Conservation (phyloP, 139 green algal species). For the Spirogloea muscicola region DNA sequence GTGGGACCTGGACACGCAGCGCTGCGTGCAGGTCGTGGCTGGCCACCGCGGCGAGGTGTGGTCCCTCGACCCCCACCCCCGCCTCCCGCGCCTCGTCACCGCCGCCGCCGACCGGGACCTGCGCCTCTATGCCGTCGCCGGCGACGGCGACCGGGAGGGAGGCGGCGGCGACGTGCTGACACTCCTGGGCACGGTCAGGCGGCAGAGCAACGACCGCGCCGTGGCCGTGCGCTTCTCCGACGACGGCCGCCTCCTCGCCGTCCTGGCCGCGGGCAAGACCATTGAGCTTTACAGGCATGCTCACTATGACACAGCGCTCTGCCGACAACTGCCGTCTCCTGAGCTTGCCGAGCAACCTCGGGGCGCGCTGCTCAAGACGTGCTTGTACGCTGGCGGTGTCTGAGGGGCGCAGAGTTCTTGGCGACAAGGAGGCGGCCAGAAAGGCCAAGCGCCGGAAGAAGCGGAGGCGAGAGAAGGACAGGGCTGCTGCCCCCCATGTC, state of each 20-base stretch:
- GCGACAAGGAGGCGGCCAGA: conserved; percentile 20
- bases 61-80: conserved; percentile 40
- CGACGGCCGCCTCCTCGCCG: conserved; percentile 61
- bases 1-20: conserved; percentile 86
- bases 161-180: conserved; percentile 53
- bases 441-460: conserved; percentile 34
- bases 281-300: conserved; percentile 73
- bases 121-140: conserved; percentile 64
- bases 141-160: no score
- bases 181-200: conserved; percentile 62
- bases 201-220: conserved; percentile 64
- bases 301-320: no score
- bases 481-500: not conserved
- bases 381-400: no score
- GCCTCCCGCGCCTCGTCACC: conserved; percentile 60
- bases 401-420: no score
- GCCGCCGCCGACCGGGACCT: conserved; percentile 69
- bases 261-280: conserved; percentile 68
- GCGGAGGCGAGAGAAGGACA: not conserved
- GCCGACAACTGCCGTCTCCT: no score
- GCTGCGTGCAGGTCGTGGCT: conserved; percentile 85
- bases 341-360: no score
- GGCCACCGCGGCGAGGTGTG: conserved; percentile 65
- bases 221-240: conserved; percentile 61
- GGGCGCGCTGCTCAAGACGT: no score